Base-by-base conservation (phyloP, 1,284 basidiomycete genomes). In the Abortiporus biennis region DNA sequence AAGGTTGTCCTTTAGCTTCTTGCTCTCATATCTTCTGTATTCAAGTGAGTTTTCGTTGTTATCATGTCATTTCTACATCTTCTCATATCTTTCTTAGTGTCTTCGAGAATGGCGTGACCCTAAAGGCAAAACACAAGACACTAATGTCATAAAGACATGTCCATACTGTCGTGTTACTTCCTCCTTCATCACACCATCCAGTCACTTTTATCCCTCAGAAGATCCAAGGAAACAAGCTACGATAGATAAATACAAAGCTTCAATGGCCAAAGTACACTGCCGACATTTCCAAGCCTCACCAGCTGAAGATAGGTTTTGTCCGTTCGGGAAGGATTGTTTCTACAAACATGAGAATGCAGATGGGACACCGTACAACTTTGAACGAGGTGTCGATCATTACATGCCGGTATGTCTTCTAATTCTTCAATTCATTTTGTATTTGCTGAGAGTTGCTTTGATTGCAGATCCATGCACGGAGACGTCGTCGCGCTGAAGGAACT, bases 21-120 rank as follows among this genome's bases (percentile, higher is more conserved):
- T 88, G 85, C 55, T 80, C 72, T 46, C 85, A 88, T 58, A 65
- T 85, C 35, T 88, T 85, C 58, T 88, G 85, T 57, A 65, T 82
- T 27, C 57, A 72, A 46, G 83, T 85, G 53, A 36, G 64, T 25
- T 38, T 39, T 34, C 23, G 30, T 12, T 13, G 35, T 47, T 21
- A 34, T 34, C 33, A 34, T 47, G 31, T 42, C 33, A 22, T 25
- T 27, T 27, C 19, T n/a, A 12, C 15, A 37, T 3, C 41, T 36
- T 12, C 27, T 49, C 44, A 44, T 23, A 30, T 22, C 15, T 40
- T 12, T 17, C 40, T 6, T 49, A 85, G 81, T 88, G 85, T 54
- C 80, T 88, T 47, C 77, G 76, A 31, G 72, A 74, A 52, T 88
- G 85, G 85, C 75, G 85, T 24, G 72, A 76, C 47, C 70, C 71